phyloP scores from a whole-genome alignment of 1,284 basidiomycete genomes.

The Microbotryum intermedium region DNA sequence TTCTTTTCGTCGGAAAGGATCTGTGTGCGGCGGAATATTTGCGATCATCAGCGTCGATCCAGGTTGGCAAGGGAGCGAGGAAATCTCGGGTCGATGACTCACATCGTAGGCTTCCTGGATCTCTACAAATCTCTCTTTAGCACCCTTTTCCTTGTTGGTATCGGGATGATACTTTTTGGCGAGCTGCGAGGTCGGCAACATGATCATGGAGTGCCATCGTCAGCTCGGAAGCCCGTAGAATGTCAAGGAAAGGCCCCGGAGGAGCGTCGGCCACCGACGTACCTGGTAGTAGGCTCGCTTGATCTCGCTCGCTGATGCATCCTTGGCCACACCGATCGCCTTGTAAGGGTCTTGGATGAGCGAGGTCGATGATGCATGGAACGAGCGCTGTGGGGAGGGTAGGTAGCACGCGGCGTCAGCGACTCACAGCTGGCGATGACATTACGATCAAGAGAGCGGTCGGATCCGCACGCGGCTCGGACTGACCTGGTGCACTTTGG shows the following conservation, averaged over 20 bases:
- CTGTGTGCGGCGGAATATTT: constrained; percentile 43
- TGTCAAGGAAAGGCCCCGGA: constrained; percentile 22
- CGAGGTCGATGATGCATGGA: background rate
- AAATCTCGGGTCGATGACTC: constrained; percentile 36
- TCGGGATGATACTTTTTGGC: constrained; percentile 98
- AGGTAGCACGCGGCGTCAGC: no score
- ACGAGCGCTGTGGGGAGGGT: constrained; percentile 5
- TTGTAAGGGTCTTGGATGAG: constrained; percentile 79
- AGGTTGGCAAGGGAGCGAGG: no score
- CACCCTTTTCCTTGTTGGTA: constrained; percentile 83
- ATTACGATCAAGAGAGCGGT: no score
- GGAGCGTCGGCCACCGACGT: constrained; percentile 33
- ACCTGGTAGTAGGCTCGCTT: constrained; percentile 96
- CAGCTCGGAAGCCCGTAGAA: background rate
- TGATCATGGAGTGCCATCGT: background rate
- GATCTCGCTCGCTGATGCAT: constrained; percentile 78
- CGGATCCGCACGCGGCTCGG: no score
- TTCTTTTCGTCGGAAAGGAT: constrained; percentile 90
- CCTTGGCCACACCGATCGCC: constrained; percentile 76
- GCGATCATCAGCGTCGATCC: background rate
- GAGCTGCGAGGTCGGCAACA: constrained; percentile 49
- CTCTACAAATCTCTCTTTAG: constrained; percentile 89
- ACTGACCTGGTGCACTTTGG: no score
- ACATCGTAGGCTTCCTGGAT: constrained; percentile 98
- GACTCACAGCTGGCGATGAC: no score